Conservation (phyloP, 164 flowering plant genomes). For the Berberis vulgaris region DNA sequence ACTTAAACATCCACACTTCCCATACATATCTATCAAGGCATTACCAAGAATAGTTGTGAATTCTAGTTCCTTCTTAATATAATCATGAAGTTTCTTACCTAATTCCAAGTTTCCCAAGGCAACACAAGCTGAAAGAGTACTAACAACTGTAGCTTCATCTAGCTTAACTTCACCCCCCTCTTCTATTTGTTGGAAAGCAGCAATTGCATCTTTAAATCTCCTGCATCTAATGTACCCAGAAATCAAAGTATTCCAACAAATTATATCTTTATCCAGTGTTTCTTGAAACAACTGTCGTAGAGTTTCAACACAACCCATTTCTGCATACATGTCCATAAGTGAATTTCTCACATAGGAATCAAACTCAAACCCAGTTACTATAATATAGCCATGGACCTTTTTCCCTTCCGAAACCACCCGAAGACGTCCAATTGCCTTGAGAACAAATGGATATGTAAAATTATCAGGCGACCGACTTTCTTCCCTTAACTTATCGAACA, state of each 20-base stretch:
- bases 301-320: conserved; percentile 27
- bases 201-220: conserved; percentile 43
- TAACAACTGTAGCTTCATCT: conserved; percentile 61
- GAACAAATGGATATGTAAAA: conserved; percentile 72
- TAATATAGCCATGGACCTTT: conserved; percentile 47
- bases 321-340: conserved; percentile 61
- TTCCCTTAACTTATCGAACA: conserved; percentile 38
- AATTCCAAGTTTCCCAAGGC: conserved; percentile 50
- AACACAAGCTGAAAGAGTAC: conserved; percentile 62
- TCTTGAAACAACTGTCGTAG: conserved; percentile 43
- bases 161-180: conserved; percentile 26
- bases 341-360: conserved; percentile 62
- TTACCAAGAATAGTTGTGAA: conserved; percentile 45
- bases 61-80: conserved; percentile 28
- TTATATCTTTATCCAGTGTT: conserved; percentile 51
- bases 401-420: conserved; percentile 30
- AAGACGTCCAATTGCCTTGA: conserved; percentile 60
- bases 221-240: conserved; percentile 39
- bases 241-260: conserved; percentile 71
- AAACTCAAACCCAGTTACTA: conserved; percentile 49
- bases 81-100: conserved; percentile 53
- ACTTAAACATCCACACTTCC: conserved; percentile 53
- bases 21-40: conserved; percentile 65
- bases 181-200: conserved; percentile 36
- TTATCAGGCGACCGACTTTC: conserved; percentile 51